Percentiles rank a stretch among this genome's conserved stretches.
These are phyloP conservation scores for Trichoderma semiorbis DNA, from an alignment of 2,329 filamentous ascomycete species.

Conservation along the genomic window DNA sequence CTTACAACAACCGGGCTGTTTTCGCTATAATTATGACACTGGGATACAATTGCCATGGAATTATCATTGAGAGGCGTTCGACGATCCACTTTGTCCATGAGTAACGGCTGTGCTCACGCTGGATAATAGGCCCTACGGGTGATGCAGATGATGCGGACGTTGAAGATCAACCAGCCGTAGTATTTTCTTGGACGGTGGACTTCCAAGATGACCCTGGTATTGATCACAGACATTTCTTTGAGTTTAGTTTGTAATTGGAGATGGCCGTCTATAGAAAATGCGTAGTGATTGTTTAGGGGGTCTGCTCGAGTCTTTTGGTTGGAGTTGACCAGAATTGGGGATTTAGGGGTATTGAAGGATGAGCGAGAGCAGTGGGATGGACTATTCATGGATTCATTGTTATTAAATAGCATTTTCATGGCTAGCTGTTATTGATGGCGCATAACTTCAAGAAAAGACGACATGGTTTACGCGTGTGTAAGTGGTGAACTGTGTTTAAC, in stretches of 20 bases:
- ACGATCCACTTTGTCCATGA: not conserved
- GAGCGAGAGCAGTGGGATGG: no score
- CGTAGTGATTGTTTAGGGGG: not conserved
- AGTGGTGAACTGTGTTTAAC: no score
- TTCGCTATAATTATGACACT: not conserved
- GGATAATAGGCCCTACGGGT: not conserved
- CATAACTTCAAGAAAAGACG: no score
- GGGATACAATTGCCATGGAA: not conserved
- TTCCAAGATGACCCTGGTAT: not conserved
- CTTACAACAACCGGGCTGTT: not conserved
- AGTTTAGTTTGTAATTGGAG: rapidly evolving
- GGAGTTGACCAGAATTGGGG: no score
- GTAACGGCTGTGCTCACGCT: not conserved
- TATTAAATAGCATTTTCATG: no score
- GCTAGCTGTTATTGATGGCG: no score
- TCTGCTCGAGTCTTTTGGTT: no score
- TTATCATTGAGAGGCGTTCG: no score
- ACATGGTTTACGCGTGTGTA: no score
- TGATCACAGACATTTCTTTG: not conserved
- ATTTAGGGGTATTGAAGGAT: no score
- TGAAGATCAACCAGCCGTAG: not conserved
- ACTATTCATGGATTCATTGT: no score
- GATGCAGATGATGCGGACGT: not conserved
- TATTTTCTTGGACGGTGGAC: not conserved
- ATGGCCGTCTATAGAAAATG: not conserved